Evolutionary conservation across 1,284 basidiomycete genomes (phyloP), one percentile per base, ranked within the genome.

Genomic region (Ustilago bromivora): DNA sequence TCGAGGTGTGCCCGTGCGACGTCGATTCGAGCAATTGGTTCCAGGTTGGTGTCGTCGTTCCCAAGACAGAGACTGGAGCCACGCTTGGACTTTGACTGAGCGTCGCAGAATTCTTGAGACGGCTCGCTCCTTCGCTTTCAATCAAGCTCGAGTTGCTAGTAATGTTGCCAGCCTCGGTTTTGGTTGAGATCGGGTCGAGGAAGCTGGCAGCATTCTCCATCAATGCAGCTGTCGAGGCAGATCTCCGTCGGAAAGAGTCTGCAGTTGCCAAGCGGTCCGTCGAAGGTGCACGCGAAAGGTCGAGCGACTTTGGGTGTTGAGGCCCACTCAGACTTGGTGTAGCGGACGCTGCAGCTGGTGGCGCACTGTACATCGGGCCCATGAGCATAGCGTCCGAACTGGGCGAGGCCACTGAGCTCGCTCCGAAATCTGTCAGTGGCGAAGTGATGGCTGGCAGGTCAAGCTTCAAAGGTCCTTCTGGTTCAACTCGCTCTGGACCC

Each of bases 141-240:
- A 49, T 28, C 8, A 55, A 41, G 41, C 55, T 61, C 38, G 60
- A 38, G 17, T 35, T 38, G 61, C 65, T 67, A 13, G 36, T 34
- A 31, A 40, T 28, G 6, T 64, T 65, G 51, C 3, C n/a, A 4
- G 38, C 32, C 13, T 59, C 38, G 1, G 51, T 34, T 11, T 55
- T 58, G 9, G 57, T 13, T 10, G 61, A 31, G 2, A 54, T 57
- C 23, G 66, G 43, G 19, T 69, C 69, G 41, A 73, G 31, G 51
- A 77, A 73, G 43, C 28, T 32, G 17, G 70, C 51, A 43, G 66
- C 38, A 28, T 70, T 77, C 46, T 77, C 57, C 75, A 73, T 73
- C 63, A 73, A 49, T 38, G 75, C 75, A 41, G 73, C 73, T 35
- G 73, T 76, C 15, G 73, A 76, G 28, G 73, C 73, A 15, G 73